phyloP scores from a whole-genome alignment of 306 rosid species.

The Quercus ilex region DNA sequence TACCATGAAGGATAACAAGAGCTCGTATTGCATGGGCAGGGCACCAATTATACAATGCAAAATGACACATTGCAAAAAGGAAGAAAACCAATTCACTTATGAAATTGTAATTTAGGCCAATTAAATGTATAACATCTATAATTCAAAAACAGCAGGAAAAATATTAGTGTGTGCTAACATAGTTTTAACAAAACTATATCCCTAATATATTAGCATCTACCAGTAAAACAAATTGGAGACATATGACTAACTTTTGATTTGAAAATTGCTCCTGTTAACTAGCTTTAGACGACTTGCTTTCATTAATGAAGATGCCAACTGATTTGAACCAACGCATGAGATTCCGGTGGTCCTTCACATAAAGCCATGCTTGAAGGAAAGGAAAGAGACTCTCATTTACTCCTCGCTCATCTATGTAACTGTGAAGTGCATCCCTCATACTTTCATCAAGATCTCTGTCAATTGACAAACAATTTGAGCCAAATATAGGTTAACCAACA shows the following conservation, averaged over 20 bases:
- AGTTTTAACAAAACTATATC: neutral
- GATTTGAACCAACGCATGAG: constrained; percentile 84
- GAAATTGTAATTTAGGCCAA: neutral
- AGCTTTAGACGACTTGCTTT: constrained; percentile 39
- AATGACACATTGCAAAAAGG: neutral
- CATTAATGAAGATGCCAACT: constrained; percentile 57
- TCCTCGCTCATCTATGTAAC: constrained; percentile 84
- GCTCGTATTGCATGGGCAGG: neutral
- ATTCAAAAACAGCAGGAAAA: neutral
- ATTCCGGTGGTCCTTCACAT: constrained; percentile 87
- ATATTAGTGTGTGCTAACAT: neutral
- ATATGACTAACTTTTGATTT: neutral
- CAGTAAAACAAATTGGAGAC: neutral
- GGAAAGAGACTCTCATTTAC: constrained; percentile 73
- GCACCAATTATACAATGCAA: neutral
- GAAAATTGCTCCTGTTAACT: constrained; percentile 21
- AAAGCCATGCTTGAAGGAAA: constrained; percentile 94
- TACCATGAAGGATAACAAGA: neutral
- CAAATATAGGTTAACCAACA: neutral
- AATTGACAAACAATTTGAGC: constrained; percentile 15
- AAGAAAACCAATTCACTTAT: neutral
- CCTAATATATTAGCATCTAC: neutral
- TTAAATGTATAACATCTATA: neutral
- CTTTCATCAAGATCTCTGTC: constrained; percentile 77
- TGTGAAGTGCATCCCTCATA: constrained; percentile 76